phyloP scores from a whole-genome alignment of 306 rosid genomes.

The Medicago arabica region DNA sequence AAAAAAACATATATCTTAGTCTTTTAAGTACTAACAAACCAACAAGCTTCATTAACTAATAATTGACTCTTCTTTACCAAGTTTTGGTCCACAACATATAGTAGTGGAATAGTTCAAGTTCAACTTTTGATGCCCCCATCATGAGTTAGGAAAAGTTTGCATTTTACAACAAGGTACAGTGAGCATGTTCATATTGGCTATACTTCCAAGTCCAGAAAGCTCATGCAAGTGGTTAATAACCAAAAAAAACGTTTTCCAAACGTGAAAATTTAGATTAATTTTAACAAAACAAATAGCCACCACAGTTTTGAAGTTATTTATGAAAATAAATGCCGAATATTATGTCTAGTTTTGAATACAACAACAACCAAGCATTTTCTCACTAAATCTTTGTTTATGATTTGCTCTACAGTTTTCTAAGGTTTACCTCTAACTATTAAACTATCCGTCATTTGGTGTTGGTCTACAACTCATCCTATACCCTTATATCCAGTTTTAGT shows the following conservation, averaged over 20 bases:
- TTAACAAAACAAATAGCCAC: not conserved
- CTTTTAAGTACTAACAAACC: not conserved
- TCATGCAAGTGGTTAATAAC: not conserved
- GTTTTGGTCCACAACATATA: conserved; percentile 1
- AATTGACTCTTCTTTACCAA: not conserved
- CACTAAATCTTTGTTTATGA: not conserved
- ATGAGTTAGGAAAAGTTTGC: not conserved
- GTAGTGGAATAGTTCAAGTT: not conserved
- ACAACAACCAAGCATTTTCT: not conserved
- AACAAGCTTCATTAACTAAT: not conserved
- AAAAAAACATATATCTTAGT: not conserved
- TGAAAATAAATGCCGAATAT: not conserved
- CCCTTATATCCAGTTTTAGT: not conserved
- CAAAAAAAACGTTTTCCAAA: not conserved
- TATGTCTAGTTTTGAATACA: not conserved
- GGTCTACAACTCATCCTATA: not conserved
- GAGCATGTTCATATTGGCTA: not conserved
- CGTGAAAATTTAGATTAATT: not conserved
- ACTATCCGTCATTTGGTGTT: not conserved
- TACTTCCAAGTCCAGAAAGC: not conserved
- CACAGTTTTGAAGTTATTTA: not conserved
- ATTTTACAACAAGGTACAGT: not conserved
- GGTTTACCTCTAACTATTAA: not conserved
- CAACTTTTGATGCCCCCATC: not conserved
- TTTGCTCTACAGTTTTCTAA: not conserved